These are phyloP conservation scores for Metarhizium rileyi DNA, from an alignment of 2,329 filamentous ascomycete genomes.

Conservation along the genomic window DNA sequence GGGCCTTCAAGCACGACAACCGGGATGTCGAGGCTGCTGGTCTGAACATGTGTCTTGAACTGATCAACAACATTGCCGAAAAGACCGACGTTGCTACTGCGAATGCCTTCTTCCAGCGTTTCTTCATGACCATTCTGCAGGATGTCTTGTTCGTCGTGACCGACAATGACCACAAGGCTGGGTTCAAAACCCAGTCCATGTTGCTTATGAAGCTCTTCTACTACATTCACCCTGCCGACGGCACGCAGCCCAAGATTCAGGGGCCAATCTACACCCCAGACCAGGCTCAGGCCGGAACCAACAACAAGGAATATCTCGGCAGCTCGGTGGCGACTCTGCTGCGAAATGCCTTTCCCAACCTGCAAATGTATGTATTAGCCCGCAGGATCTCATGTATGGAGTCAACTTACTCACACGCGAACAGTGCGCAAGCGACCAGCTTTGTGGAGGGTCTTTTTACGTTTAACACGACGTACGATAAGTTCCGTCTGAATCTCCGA, in stretches of 20 bases:
- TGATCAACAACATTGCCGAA: constrained; percentile 96
- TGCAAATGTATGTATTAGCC: constrained; percentile 61
- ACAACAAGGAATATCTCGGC: constrained; percentile 82
- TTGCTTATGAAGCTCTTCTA: constrained; percentile 92
- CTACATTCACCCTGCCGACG: constrained; percentile 69
- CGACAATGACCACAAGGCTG: constrained; percentile 96
- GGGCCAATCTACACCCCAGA: constrained; percentile 82
- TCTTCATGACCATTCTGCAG: constrained; percentile 90
- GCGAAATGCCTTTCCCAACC: constrained; percentile 84
- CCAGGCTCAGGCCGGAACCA: constrained; percentile 72
- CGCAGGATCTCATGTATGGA: not conserved
- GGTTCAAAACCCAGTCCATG: constrained; percentile 96
- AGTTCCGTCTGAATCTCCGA: constrained; percentile 90
- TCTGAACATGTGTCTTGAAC: constrained; percentile 93
- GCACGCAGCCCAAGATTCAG: constrained; percentile 70
- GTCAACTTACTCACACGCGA: constrained; percentile 23
- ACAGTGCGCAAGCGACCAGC: constrained; percentile 70
- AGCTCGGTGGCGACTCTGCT: constrained; percentile 80
- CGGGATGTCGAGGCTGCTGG: constrained; percentile 94
- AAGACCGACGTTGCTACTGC: constrained; percentile 78
- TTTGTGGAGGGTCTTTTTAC: constrained; percentile 89
- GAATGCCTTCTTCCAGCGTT: constrained; percentile 95
- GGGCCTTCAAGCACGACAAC: constrained; percentile 99
- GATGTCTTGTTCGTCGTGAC: constrained; percentile 98
- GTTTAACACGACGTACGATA: constrained; percentile 78